Percentiles rank a stretch among this genome's conserved stretches.
Conservation (phyloP, 169 alveolate species). For the Plasmodium cynomolgi region DNA sequence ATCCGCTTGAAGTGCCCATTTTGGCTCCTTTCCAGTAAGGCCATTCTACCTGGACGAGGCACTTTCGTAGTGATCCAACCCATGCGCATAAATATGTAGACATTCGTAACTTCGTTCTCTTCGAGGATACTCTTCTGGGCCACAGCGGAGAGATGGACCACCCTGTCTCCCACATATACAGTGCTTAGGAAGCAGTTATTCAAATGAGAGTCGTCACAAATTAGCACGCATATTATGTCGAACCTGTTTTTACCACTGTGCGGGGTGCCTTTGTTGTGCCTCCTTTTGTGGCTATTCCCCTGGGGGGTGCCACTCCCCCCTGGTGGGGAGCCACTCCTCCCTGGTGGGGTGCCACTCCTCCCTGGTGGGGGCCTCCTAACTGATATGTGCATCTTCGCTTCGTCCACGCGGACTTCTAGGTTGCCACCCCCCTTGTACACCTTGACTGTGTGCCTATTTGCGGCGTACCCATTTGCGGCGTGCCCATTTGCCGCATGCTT, state of each 20-base stretch:
- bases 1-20: not conserved
- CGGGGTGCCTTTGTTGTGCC: not conserved
- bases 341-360: not conserved
- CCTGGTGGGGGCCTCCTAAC: not conserved
- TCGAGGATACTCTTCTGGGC: conserved; percentile 22
- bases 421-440: not conserved
- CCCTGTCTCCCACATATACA: not conserved
- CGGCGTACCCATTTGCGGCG: not conserved
- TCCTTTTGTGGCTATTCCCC: not conserved
- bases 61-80: not conserved
- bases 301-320: not conserved
- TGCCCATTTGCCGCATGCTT: not conserved
- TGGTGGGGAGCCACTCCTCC: not conserved
- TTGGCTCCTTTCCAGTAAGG: not conserved
- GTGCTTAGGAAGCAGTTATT: conserved; percentile 35
- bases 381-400: not conserved
- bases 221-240: not conserved
- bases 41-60: not conserved
- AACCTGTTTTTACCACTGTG: not conserved
- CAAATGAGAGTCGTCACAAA: conserved; percentile 17
- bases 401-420: not conserved
- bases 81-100: conserved; percentile 14
- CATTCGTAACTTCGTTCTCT: conserved; percentile 17
- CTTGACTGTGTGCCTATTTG: not conserved
- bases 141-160: not conserved